Base-by-base conservation (phyloP, 352 stramenopile genomes). In the Pythium phragmiticola region DNA sequence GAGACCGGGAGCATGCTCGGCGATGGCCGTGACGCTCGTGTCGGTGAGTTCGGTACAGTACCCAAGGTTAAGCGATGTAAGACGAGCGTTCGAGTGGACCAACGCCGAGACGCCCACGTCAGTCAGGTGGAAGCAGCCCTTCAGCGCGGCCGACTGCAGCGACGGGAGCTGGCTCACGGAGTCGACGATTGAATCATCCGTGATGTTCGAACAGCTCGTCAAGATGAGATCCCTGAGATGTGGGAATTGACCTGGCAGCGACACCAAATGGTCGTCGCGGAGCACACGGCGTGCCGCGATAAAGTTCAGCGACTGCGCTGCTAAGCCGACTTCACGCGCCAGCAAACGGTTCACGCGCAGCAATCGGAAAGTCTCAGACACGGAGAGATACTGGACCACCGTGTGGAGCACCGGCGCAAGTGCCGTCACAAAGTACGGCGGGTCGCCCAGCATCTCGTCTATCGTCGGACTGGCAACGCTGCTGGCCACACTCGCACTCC, bases 21-120 rank as follows among this genome's bases (percentile, higher is more conserved):
- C 73, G 34, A 93, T 80, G 7, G 74, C 64, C n/a, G 45, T 48
- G 17, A 93, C 54, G 56, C 79, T 85, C 41, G 69, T 61, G 60
- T 90, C 82, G 8, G 78, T 90, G 5, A 93, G 68, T 30, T 88
- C 77, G 5, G 84, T 89, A 71, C 84, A 93, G 57, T 91, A 93
- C 9, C 84, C 83, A 37, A 93, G 68, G 50, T 90, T 93, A 33
- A 89, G 76, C 23, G 76, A 80, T 34, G 73, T 77, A 13, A 95
- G 67, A 8, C 61, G 57, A n/a, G 70, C 14, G 28, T 78, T 71
- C 13, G 60, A 55, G 28, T 70, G 39, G 4, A 76, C 60, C n/a
- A 75, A 48, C 3, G 67, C 13, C 12, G 28, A 37, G 59, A 76
- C 46, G 28, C 52, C 62, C 8, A 43, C 16, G 57, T 87, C 80